Evolutionary conservation across 78 protist genomes (phyloP), one percentile per base, ranked within the genome.

Genomic region (Polysphondylium violaceum): DNA sequence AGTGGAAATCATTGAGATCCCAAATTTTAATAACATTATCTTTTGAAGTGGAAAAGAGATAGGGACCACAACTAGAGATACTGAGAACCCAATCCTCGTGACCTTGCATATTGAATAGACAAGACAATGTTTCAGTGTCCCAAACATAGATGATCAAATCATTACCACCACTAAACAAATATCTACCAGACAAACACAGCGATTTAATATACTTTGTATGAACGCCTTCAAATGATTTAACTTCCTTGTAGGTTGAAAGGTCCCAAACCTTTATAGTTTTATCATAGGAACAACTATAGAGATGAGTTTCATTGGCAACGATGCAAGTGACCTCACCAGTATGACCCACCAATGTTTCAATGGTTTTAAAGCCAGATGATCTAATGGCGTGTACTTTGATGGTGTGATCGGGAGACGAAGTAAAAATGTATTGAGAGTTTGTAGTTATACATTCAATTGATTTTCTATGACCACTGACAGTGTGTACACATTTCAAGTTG

Each of bases 51-150:
- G 91, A 83, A 61, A 69, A 83, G 0, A 83, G 75, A 60, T 83
- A 69, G 25, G 71, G 35, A 1, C 78, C 56, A 2, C 44, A 51
- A 21, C 59, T 61, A 67, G 67, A 72, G 0, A 83, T 25, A 43
- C 71, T 68, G 33, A 83, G 91, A 1, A 83, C 79, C 91, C 91
- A 83, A 59, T 83, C 91, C 31, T 83, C 91, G 27, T 83, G 91
- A n/a, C 91, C 91, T 43, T 44, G 91, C 91, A 83, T 83, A 9
- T 51, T 55, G 61, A 71, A 83, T 23, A 83, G 58, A 60, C 76
- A 56, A 23, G 78, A 43, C 6, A 69, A 16, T 3, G 40, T 35
- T 25, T 83, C 91, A n/a, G 91, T 83, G n/a, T 83, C 91, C 91
- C 91, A 83, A 31, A 83, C 91, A 25, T 69, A 83, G 33, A 83